Evolutionary conservation across 2,329 filamentous ascomycete species (phyloP).

Genomic region (Diaporthe sp.): DNA sequence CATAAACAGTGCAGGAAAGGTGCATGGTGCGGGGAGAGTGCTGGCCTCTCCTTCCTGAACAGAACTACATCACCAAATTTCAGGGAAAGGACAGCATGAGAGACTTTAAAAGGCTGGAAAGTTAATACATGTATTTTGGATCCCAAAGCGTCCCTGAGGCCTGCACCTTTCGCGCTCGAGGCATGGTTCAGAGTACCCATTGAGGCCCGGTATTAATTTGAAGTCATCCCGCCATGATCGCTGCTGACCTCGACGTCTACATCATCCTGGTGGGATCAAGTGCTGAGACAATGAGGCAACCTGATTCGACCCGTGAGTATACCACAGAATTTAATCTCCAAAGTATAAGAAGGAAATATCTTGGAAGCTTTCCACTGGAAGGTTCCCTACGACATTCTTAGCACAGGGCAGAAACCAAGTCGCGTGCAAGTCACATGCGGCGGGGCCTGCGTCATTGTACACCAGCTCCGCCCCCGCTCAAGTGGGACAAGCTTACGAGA

Average conservation of each 20-base stretch:
- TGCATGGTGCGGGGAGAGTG: too few species aligned
- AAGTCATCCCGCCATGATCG: not conserved
- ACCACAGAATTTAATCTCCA: too few species aligned
- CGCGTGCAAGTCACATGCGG: not conserved
- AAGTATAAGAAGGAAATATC: not conserved
- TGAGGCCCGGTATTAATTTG: too few species aligned
- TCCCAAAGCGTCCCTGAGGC: too few species aligned
- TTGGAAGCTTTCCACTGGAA: not conserved
- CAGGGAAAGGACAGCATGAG: too few species aligned
- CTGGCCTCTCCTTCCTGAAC: too few species aligned
- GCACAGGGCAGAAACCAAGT: not conserved
- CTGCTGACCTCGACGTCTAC: not conserved
- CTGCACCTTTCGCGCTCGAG: too few species aligned
- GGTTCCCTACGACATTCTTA: not conserved
- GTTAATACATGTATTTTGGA: too few species aligned
- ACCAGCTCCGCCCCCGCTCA: not conserved
- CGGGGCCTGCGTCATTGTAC: not conserved
- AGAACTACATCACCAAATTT: too few species aligned
- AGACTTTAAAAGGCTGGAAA: too few species aligned
- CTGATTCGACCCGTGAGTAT: not conserved
- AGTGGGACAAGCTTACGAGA: slow-evolving; percentile 21
- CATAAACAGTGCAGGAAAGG: too few species aligned
- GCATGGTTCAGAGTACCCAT: too few species aligned
- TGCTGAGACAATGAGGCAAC: not conserved
- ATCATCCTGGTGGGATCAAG: not conserved